Conservation (phyloP, 129 eudicot species). For the Ambrosia trifida region DNA sequence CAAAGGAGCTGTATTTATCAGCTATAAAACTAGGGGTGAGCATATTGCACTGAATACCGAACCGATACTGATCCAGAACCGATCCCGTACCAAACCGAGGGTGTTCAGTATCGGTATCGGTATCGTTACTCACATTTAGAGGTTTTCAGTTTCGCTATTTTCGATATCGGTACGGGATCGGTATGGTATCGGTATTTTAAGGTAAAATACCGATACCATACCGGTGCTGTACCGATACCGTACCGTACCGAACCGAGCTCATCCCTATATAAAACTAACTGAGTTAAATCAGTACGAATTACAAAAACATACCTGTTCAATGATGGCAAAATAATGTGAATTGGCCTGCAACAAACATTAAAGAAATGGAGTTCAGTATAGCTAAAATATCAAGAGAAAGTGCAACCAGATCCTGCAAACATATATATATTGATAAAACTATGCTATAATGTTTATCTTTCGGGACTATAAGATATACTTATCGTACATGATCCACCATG, state of each 20-base stretch:
- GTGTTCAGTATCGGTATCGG: no score
- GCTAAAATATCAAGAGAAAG: conserved; percentile 9
- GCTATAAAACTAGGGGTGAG: background rate
- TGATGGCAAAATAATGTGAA: conserved; percentile 96
- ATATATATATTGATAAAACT: background rate
- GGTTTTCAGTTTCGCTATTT: no score
- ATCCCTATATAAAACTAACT: background rate
- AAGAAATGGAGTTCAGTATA: conserved; percentile 25
- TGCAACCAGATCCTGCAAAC: background rate
- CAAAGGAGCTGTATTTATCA: no score
- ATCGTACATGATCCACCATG: background rate
- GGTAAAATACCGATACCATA: no score
- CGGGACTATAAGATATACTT: background rate
- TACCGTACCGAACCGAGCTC: no score
- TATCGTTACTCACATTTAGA: no score
- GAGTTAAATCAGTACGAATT: conserved; percentile 8
- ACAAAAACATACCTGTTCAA: conserved; percentile 77
- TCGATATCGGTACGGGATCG: no score
- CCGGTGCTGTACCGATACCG: no score
- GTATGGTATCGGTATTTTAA: no score
- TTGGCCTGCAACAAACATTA: conserved; percentile 76
- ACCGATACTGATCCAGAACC: no score
- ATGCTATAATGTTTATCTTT: background rate
- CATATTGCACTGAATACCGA: no score
- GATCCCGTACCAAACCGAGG: no score